Percentiles rank a stretch among this genome's conserved stretches.
These are phyloP conservation scores for Petunia axillaris DNA, from an alignment of 257 asterid species.

Conservation along the genomic window DNA sequence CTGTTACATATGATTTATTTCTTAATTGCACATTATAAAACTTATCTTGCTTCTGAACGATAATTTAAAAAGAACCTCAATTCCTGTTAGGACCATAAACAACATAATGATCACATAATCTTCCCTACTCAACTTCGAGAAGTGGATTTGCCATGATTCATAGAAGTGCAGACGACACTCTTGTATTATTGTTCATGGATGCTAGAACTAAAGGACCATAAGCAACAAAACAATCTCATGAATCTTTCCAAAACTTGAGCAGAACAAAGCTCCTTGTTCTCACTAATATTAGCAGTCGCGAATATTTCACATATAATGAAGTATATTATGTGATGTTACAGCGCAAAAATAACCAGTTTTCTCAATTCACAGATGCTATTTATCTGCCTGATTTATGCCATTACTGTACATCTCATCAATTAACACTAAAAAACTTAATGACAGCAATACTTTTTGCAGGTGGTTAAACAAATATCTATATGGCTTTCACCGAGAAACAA, in stretches of 20 bases:
- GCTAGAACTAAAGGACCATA: not conserved
- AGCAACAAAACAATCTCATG: not conserved
- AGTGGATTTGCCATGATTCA: no score
- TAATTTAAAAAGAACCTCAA: no score
- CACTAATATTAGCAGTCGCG: not conserved
- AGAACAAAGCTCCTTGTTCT: not conserved
- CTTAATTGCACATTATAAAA: no score
- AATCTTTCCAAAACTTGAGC: conserved; percentile 4
- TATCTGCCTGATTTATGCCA: conserved; percentile 10
- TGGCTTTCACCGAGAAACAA: not conserved
- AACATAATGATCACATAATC: no score
- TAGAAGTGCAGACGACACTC: not conserved
- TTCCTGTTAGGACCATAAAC: no score
- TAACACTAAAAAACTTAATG: conserved; percentile 1
- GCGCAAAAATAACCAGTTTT: not conserved
- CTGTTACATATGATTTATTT: no score
- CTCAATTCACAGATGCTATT: not conserved
- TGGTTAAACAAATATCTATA: not conserved
- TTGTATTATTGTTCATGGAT: conserved; percentile 4
- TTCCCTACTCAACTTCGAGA: no score
- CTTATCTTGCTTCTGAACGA: not conserved
- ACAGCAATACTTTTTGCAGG: not conserved
- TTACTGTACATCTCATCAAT: not conserved
- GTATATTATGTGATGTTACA: not conserved
- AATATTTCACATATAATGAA: conserved; percentile 10